Conservation (phyloP, 108 stramenopile genomes). For the Cyclotella atomus region DNA sequence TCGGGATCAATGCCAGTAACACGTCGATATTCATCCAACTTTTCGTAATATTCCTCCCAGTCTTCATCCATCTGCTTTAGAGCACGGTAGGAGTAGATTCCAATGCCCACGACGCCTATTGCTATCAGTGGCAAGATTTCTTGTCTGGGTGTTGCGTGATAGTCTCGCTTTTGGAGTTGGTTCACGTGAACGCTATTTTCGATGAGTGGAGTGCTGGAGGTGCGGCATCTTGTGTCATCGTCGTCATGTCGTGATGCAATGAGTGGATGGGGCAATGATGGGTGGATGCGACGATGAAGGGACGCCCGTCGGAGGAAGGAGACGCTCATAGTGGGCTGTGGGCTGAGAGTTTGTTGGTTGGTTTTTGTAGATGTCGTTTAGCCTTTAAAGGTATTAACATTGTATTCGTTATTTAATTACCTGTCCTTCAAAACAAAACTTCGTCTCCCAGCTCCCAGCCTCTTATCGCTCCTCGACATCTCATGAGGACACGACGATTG, state of each 20-base stretch:
- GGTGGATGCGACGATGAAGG: not conserved
- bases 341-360: too few relatives aligned
- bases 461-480: too few relatives aligned
- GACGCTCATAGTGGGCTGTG: conserved; percentile 2
- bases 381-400: too few relatives aligned
- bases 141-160: conserved; percentile 62
- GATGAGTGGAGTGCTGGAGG: not conserved
- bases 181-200: not conserved
- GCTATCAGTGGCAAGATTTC: conserved; percentile 75
- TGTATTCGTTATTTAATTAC: too few relatives aligned
- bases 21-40: conserved; percentile 65
- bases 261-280: not conserved
- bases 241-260: not conserved
- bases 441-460: too few relatives aligned
- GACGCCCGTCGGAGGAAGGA: not conserved
- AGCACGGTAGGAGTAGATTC: conserved; percentile 69
- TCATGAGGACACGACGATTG: too few relatives aligned
- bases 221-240: not conserved
- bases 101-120: conserved; percentile 31
- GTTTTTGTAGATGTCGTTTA: too few relatives aligned
- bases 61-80: conserved; percentile 79
- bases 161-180: conserved; percentile 16
- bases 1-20: conserved; percentile 12
- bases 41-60: conserved; percentile 82
- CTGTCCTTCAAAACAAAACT: too few relatives aligned